phyloP scores from a whole-genome alignment of 805 yeast species.

The Starmerella sirachaensis region DNA sequence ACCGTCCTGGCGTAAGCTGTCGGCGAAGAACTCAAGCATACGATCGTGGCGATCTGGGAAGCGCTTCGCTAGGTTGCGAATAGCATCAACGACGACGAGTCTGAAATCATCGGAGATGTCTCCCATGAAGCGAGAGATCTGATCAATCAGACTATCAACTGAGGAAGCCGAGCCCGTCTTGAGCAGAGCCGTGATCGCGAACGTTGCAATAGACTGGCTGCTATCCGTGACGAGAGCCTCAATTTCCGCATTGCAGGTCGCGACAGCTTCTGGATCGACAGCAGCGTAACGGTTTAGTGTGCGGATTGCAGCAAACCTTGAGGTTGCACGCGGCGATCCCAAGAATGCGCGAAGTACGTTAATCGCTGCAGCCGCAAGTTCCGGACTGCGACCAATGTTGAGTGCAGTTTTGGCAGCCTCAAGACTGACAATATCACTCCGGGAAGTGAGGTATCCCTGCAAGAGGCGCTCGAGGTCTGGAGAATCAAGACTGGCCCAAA shows the following conservation, averaged over 20 bases:
- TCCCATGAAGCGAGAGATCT: slow-evolving; percentile 76
- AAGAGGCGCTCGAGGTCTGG: slow-evolving; percentile 52
- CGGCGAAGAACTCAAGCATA: slow-evolving; percentile 70
- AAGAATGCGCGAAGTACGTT: slow-evolving; percentile 62
- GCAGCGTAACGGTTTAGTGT: slow-evolving; percentile 74
- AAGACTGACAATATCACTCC: slow-evolving; percentile 77
- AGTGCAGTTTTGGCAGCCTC: slow-evolving; percentile 78
- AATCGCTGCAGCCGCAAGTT: slow-evolving; percentile 38
- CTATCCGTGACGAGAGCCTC: slow-evolving; percentile 79
- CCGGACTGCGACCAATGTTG: slow-evolving; percentile 47
- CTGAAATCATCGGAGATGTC: slow-evolving; percentile 95
- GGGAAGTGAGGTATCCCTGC: slow-evolving; percentile 60
- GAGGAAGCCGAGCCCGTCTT: slow-evolving; percentile 87
- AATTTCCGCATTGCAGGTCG: slow-evolving; percentile 66
- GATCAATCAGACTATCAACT: slow-evolving; percentile 79
- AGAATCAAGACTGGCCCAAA: slow-evolving; percentile 50
- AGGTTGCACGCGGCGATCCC: slow-evolving; percentile 77
- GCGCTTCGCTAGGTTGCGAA: slow-evolving; percentile 79
- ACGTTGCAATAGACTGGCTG: slow-evolving; percentile 86
- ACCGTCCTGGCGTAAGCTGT: slow-evolving; percentile 81
- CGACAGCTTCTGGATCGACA: slow-evolving; percentile 60
- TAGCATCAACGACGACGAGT: slow-evolving; percentile 87
- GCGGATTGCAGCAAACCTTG: slow-evolving; percentile 89
- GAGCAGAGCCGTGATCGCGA: slow-evolving; percentile 89
- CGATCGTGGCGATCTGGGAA: slow-evolving; percentile 84